Percentiles rank a stretch among this genome's conserved stretches.
Conservation (phyloP, 768 basidiomycete genomes). For the Tylopilus rubrobrunneus region DNA sequence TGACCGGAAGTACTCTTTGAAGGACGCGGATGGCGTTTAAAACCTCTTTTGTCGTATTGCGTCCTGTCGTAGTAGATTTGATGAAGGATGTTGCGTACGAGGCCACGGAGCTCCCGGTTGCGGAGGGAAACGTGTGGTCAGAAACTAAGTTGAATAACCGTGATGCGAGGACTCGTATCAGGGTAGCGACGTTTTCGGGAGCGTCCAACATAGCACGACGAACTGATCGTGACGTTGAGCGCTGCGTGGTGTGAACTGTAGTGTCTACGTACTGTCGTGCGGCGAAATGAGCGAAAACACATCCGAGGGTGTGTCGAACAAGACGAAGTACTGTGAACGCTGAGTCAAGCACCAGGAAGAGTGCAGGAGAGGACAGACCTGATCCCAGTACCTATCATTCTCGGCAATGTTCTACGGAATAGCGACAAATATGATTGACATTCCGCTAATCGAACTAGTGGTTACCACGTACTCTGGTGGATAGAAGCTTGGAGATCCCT, state of each 20-base stretch:
- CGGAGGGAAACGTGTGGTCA: conserved; percentile 75
- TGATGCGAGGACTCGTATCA: conserved; percentile 65
- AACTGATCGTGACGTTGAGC: conserved; percentile 43
- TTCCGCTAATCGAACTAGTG: background rate
- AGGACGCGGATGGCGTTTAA: conserved; percentile 91
- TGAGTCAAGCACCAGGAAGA: background rate
- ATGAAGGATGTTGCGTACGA: conserved; percentile 71
- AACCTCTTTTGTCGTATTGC: conserved; percentile 78
- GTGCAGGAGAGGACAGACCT: conserved; percentile 42
- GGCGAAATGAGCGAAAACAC: conserved; percentile 87
- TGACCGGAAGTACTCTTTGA: conserved; percentile 83
- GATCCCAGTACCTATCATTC: conserved; percentile 85
- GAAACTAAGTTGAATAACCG: conserved; percentile 72
- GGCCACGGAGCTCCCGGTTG: conserved; percentile 51
- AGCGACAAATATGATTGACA: conserved; percentile 2
- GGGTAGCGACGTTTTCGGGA: conserved; percentile 82
- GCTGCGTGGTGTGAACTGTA: background rate
- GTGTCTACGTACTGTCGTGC: conserved; percentile 64
- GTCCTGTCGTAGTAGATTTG: conserved; percentile 50
- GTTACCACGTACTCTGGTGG: conserved; percentile 56
- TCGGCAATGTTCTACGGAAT: conserved; percentile 62
- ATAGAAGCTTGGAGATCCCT: conserved; percentile 73
- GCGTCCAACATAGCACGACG: conserved; percentile 76
- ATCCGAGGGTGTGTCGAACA: conserved; percentile 89
- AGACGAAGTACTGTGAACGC: conserved; percentile 59